Percentiles rank a stretch among this genome's conserved stretches.
Conservation (phyloP, 257 asterid species). For the Penstemon davidsonii region DNA sequence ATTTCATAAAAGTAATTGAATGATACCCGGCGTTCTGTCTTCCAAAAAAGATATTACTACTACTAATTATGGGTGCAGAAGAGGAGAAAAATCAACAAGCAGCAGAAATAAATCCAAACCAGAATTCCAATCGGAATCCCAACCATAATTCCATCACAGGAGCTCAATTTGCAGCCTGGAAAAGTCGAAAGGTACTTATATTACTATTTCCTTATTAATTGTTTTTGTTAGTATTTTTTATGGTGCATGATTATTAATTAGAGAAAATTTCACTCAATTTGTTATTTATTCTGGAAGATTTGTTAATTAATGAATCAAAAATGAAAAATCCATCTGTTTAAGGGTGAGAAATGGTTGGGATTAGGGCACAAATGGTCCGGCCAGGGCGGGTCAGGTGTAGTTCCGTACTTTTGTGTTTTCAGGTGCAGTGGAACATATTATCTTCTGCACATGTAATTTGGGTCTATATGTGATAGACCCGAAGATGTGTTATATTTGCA, state of each 20-base stretch:
- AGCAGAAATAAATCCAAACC: background rate
- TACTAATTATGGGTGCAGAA: conserved; percentile 62
- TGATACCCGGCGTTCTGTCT: too few relatives aligned
- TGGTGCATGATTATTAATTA: background rate
- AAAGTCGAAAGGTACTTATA: conserved; percentile 58
- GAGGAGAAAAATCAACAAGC: conserved; percentile 36
- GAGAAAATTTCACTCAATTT: background rate
- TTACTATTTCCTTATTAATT: background rate
- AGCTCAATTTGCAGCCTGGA: conserved; percentile 69
- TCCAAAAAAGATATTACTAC: too few relatives aligned
- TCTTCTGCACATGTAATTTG: background rate
- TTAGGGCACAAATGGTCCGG: background rate
- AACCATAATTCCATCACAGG: conserved; percentile 55
- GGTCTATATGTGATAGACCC: background rate
- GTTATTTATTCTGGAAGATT: conserved; percentile 7
- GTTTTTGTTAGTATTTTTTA: background rate
- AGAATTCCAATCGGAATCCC: conserved; percentile 24
- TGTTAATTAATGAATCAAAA: conserved; percentile 8
- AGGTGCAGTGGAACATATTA: too few relatives aligned
- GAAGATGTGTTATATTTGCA: background rate
- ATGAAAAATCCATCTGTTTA: background rate
- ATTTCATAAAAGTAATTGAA: too few relatives aligned
- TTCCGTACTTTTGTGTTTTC: too few relatives aligned
- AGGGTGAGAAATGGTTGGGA: background rate
- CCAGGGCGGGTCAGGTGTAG: background rate